Base-by-base conservation (phyloP, 768 basidiomycete genomes). In the Lentinula edodes region DNA sequence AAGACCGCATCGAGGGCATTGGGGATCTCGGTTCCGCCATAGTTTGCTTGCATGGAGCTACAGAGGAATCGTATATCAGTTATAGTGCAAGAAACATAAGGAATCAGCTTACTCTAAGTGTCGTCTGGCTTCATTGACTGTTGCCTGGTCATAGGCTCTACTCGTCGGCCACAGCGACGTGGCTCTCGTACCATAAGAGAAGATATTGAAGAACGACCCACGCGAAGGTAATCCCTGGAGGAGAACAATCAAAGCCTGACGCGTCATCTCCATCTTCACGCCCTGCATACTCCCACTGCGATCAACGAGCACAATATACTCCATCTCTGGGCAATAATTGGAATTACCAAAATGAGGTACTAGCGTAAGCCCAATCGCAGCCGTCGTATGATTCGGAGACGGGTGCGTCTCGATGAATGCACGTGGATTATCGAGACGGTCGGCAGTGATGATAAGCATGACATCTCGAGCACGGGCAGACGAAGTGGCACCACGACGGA, bases 281-380 rank as follows among this genome's bases (percentile, higher is more conserved):
- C 68, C 70, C 7, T 0, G 0, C 87, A 87, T 87, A 56, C 82
- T 84, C 0, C 81, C 79, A 16, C 81, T 83, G 46, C 84, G 72
- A 63, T 88, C 86, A 8, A 88, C 71, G 6, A 88, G 61, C 62
- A 88, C 88, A 0, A 88, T 70, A 60, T 81, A 88, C 61, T 88
- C 86, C 56, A 84, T 84, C 7, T 35, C 51, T 8, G 62, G 61
- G 1, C 84, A 65, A 2, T 73, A 73, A 1, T 78, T 76, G 2
- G 83, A 64, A 16, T 72, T 67, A 28, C 28, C 28, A 59, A 82
- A 80, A 43, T 76, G 79, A 1, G 86, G 84, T 5, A 87, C 77
- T n/a, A 87, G 66, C 0, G 78, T 81, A 34, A 86, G 67, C 39
- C 81, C 83, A 72, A 86, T 70, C 0, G 83, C 83, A 0, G 83